Conservation (phyloP, 2,329 filamentous ascomycete species). For the Cladosporium sp. region DNA sequence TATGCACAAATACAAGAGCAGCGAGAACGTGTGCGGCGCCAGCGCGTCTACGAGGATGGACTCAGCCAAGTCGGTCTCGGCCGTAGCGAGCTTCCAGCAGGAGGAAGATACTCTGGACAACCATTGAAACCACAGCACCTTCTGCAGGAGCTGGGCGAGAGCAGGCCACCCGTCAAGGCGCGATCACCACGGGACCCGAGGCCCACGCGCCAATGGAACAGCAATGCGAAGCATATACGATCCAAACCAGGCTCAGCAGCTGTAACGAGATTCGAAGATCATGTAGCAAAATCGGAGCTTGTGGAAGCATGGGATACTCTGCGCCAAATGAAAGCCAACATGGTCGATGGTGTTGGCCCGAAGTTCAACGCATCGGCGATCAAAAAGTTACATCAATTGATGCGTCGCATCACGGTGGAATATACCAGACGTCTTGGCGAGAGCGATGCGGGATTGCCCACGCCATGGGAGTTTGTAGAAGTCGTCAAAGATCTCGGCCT, state of each 20-base stretch:
- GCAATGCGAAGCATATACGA: background rate
- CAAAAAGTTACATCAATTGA: conserved; percentile 5
- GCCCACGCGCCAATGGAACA: background rate
- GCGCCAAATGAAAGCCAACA: background rate
- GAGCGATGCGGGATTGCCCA: background rate
- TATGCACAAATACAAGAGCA: conserved; percentile 5
- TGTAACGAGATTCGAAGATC: background rate
- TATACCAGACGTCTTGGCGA: background rate
- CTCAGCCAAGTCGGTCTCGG: background rate
- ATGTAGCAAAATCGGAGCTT: background rate
- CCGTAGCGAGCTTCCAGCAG: background rate
- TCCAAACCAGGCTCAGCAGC: background rate
- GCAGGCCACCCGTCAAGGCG: background rate
- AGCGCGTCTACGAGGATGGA: background rate
- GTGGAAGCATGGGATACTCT: conserved; percentile 6
- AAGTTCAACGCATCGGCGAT: background rate
- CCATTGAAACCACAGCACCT: conserved; percentile 18
- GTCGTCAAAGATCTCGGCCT: background rate
- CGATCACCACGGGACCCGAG: background rate
- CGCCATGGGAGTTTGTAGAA: conserved; percentile 8
- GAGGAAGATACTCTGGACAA: conserved; percentile 17
- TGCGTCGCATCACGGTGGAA: conserved; percentile 2
- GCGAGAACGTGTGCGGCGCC: background rate
- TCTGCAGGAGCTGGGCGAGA: conserved; percentile 5
- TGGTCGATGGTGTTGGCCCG: background rate